Percentiles rank a stretch among this genome's conserved stretches.
These are phyloP conservation scores for Cystoisospora suis DNA, from an alignment of 169 alveolate species.

Conservation along the genomic window DNA sequence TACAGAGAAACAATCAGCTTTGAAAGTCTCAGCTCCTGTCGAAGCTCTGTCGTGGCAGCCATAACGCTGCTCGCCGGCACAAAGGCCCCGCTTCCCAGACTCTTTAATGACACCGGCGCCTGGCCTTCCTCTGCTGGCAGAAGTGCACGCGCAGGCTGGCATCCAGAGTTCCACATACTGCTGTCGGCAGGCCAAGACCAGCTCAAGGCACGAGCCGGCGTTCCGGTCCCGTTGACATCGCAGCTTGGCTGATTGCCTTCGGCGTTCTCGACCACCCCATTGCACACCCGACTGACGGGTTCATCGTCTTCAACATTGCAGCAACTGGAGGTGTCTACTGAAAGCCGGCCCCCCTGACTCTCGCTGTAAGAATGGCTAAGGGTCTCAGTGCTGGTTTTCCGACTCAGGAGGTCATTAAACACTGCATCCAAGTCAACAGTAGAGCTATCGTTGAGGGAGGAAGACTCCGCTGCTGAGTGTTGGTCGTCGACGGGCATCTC, in stretches of 20 bases:
- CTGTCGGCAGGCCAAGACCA: background rate
- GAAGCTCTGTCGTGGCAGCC: constrained; percentile 12
- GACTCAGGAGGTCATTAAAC: background rate
- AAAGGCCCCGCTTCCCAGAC: background rate
- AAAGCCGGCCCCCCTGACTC: no score
- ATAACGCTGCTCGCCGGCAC: background rate
- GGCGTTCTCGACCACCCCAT: no score
- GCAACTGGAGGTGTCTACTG: no score
- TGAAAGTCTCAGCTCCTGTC: constrained; percentile 20
- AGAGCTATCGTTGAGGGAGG: background rate
- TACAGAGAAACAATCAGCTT: constrained; percentile 31
- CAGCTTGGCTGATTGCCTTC: no score
- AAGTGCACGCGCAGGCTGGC: background rate
- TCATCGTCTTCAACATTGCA: no score
- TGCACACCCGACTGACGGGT: no score
- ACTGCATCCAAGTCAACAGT: background rate
- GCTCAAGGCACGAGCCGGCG: no score
- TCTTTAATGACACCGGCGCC: background rate
- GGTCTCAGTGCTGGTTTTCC: background rate
- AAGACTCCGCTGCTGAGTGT: background rate
- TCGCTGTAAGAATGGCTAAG: no score
- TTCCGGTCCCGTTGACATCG: no score
- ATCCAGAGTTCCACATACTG: background rate
- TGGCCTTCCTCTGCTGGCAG: background rate
- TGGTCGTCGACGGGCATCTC: background rate